Conservation (phyloP, 768 basidiomycete genomes). For the Sistotremastrum suecicum region DNA sequence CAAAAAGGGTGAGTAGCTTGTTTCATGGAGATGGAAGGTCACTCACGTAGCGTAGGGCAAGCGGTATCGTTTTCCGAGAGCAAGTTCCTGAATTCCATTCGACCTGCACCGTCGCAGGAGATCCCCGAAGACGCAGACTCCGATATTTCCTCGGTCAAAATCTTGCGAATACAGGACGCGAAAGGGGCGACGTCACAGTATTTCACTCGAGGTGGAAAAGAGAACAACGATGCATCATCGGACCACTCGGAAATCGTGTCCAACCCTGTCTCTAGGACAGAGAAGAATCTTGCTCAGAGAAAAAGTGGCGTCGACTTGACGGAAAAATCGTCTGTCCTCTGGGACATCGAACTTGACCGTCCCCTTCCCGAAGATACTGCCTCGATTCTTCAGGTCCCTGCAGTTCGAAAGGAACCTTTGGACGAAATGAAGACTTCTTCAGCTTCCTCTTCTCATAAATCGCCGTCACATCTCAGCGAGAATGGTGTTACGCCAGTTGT, state of each 20-base stretch:
- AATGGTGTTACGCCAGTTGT: neutral
- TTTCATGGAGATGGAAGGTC: neutral
- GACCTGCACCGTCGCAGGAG: constrained; percentile 8
- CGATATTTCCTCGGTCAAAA: constrained; percentile 6
- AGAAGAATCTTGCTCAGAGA: constrained; percentile 7
- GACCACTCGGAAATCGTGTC: constrained; percentile 3
- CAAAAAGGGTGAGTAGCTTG: constrained; percentile 16
- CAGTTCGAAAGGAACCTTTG: neutral
- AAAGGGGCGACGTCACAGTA: constrained; percentile 2
- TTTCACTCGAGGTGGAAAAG: neutral
- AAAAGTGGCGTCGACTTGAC: neutral
- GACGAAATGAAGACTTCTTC: constrained; percentile 4
- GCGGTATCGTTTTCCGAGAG: constrained; percentile 29
- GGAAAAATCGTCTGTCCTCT: constrained; percentile 25
- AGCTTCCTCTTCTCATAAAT: neutral
- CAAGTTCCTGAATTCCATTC: constrained; percentile 26
- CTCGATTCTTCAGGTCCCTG: constrained; percentile 6
- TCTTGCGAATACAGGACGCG: constrained; percentile 1
- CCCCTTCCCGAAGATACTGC: constrained; percentile 12
- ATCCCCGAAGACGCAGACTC: constrained; percentile 6
- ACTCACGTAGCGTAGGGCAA: neutral
- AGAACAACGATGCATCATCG: neutral
- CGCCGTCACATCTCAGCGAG: neutral
- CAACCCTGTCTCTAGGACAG: constrained; percentile 12
- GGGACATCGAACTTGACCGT: constrained; percentile 39